Base-by-base conservation (phyloP, 2,329 filamentous ascomycete species). In the Pseudogymnoascus sp. region DNA sequence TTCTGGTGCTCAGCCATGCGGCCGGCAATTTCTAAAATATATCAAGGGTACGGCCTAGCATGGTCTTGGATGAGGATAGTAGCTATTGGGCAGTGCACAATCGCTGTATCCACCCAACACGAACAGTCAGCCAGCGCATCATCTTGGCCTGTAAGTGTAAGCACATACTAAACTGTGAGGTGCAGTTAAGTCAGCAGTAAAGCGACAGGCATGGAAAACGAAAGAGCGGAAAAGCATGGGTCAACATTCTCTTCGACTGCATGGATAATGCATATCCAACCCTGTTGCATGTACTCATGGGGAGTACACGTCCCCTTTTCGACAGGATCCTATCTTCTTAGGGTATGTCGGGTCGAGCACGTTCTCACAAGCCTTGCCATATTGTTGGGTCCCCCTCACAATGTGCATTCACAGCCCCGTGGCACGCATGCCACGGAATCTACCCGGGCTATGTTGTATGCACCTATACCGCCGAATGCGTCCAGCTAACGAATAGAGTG, bases 81-180 rank as follows among this genome's bases (percentile, higher is more conserved):
- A 33, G 25, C 47, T 20, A 53, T 53, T 53, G 47, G 25, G 9
- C 11, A 8, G 47, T 33, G n/a, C n/a, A 18, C 4, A 33, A 53
- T 33, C 11, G 11, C 28, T 33, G 47, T 53, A 25, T 4, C 47
- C 47, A 7, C 47, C 47, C 47, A 33, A 53, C 47, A 53, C 47
- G 47, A 53, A 53, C 47, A 53, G 47, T 53, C 47, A 53, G 47
- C 47, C 47, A 53, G 47, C 28, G 9, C 47, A 33, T 33, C n/a
- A 33, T 9, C 4, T 18, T 6, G 9, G 28, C 25, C 28, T 30
- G 47, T 18, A 53, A 53, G 25, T 53, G 47, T 53, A 18, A 53
- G 25, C 47, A 53, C 47, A 53, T 53, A 53, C 47, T 53, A 53
- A 53, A 33, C 11, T 53, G 28, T 53, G 47, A 53, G 47, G 47